Evolutionary conservation across 2,329 filamentous ascomycete genomes (phyloP), one percentile per base, ranked within the genome.

Genomic region (Cladorrhinum sp.): DNA sequence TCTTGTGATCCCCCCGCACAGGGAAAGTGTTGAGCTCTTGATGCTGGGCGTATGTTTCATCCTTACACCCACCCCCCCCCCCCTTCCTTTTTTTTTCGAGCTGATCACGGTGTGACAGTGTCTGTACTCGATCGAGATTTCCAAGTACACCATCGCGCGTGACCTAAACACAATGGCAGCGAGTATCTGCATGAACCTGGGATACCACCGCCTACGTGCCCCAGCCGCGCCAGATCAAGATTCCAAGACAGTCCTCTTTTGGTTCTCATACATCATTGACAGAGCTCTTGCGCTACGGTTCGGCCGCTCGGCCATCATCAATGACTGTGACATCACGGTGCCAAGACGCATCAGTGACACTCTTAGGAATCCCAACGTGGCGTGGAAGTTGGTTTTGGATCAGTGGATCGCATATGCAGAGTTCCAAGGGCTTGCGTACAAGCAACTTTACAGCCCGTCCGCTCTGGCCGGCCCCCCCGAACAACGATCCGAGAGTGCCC

Each of bases 61-160:
- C 12, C 9, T 3, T 51, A 24, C 2, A 26, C n/a, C 30, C 12
- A 14, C 18, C 10, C 7, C 5, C 26, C 12, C 23, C n/a, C 18
- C 8, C 18, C 9, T 49, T 21, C 21, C 2, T 20, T 3, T 1
- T 3, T 20, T 58, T 3, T 60, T 10, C 42, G 26, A 2, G 23
- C 57, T 61, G n/a, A 63, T 28, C 24, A 16, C 36, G 21, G 16
- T 42, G 36, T 3, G 3, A 16, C 55, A 88, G 83, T 79, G 83
- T 3, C 74, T 84, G n/a, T 84, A 87, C 66, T 80, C 85, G 12
- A 80, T 88, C 53, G 85, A 88, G 63, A 77, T 82, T 14, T 86
- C 84, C 2, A 83, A 84, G 42, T 84, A 85, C 0, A 85, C 84
- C 0, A 77, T 89, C 2, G 84, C 83, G n/a, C 87, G 85, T 81